Base-by-base conservation (phyloP, 257 asterid species). In the Gardenia jasminoides region DNA sequence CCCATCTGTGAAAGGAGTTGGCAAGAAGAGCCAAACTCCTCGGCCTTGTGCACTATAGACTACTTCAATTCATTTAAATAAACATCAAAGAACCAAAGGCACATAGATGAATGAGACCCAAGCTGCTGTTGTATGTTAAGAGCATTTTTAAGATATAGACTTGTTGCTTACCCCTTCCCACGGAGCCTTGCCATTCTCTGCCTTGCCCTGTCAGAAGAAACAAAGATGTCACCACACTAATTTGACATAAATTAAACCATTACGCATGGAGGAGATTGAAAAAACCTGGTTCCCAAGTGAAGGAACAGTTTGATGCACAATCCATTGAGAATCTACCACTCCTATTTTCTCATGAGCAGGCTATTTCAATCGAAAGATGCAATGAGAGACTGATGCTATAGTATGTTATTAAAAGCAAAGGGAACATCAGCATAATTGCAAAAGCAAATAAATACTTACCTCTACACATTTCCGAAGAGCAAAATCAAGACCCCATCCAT, bases 401-500 rank as follows among this genome's bases (percentile, higher is more conserved):
- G 33, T 13, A 39, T 11, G 36, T 44, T 41, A 68, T 10, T 46
- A 28, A 28, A 28, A 67, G 24, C 24, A 24, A 13, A 48, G 58
- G 66, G 44, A 39, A 75, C 31, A 47, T n/a, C n/a, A 8, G 15
- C 66, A 72, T 56, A 28, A 67, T 22, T 76, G 54, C 66, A 56
- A 58, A 16, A n/a, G 22, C 22, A 33, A 61, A 20, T 61, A 36
- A 61, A 46, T 69, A 74, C 87, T 84, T 10, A 90, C 98, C 97
- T 95, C 97, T 19, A 93, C 99, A 81, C 99, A 95, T 84, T 90
- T 91, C 83, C 93, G 87, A 74, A 93, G 98, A 66, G 97, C 94
- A 83, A 95, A 91, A 90, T 93, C 99, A 70, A 93, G 97, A 77
- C 99, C 99, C 99, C 99, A 93, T 83, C 99, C 99, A 80, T 95